phyloP scores from a whole-genome alignment of 306 rosid genomes.

The Lathyrus sativus region DNA sequence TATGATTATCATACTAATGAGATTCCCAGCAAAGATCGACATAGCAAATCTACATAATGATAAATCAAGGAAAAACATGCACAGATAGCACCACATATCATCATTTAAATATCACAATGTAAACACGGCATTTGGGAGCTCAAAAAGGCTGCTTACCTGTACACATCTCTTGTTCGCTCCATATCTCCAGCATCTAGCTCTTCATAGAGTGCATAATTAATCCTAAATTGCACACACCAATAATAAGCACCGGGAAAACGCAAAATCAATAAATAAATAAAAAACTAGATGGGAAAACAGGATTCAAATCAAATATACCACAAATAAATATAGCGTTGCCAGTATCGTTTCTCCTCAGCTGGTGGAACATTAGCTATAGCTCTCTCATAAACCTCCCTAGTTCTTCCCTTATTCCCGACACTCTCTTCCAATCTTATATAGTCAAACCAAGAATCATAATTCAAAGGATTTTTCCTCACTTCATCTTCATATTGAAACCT shows the following conservation, averaged over 20 bases:
- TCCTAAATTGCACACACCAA: conserved; percentile 58
- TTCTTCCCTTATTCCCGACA: conserved; percentile 17
- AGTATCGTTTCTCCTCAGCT: conserved; percentile 84
- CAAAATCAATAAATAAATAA: conserved; percentile 7
- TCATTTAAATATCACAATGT: conserved; percentile 7
- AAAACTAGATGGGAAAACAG: not conserved
- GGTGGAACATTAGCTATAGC: conserved; percentile 13
- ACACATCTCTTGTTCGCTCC: conserved; percentile 84
- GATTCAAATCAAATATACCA: conserved; percentile 57
- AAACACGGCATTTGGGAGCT: conserved; percentile 4
- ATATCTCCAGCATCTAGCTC: conserved; percentile 81
- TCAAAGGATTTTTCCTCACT: conserved; percentile 7
- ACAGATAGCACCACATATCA: not conserved
- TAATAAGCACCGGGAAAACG: conserved; percentile 8
- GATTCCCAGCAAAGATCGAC: conserved; percentile 6
- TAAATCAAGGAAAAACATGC: conserved; percentile 16
- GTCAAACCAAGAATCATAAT: conserved; percentile 11
- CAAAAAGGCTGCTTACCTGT: conserved; percentile 50
- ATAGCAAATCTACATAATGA: not conserved
- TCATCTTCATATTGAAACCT: conserved; percentile 16
- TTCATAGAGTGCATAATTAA: conserved; percentile 86
- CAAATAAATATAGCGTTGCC: conserved; percentile 91
- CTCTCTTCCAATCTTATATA: conserved; percentile 3
- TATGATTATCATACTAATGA: not conserved
- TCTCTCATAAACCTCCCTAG: conserved; percentile 17